Conservation (phyloP, 2,329 filamentous ascomycete species). For the Stromatinia cepivora region DNA sequence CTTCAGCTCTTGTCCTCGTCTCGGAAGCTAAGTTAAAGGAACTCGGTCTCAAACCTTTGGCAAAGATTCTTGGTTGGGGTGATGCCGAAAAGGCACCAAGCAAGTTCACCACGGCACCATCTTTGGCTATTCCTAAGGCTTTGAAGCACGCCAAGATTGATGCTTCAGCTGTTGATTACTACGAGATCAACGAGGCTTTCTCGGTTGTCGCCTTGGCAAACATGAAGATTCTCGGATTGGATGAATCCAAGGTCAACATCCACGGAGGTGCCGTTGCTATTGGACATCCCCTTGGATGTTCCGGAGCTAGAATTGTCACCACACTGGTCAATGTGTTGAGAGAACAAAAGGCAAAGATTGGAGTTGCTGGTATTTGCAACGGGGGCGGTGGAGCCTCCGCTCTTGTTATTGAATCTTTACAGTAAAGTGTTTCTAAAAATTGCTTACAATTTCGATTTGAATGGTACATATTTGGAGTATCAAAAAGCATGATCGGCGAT, state of each 20-base stretch:
- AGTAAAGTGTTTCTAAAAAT: conserved; percentile 31
- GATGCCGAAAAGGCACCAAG: conserved; percentile 88
- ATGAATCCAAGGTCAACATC: conserved; percentile 86
- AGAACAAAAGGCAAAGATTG: conserved; percentile 91
- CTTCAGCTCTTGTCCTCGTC: conserved; percentile 86
- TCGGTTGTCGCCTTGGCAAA: conserved; percentile 95
- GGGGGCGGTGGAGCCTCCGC: conserved; percentile 94
- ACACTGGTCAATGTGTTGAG: conserved; percentile 86
- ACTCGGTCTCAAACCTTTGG: conserved; percentile 85
- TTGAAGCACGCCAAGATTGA: conserved; percentile 88
- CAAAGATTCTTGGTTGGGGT: conserved; percentile 96
- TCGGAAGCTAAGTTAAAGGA: conserved; percentile 93
- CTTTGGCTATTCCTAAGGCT: conserved; percentile 94
- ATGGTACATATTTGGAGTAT: conserved; percentile 14
- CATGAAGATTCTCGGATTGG: conserved; percentile 82
- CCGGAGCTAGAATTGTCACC: conserved; percentile 88
- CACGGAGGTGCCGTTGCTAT: conserved; percentile 95
- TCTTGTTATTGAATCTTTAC: conserved; percentile 73
- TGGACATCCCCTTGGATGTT: conserved; percentile 91
- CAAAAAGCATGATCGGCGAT: conserved; percentile 14
- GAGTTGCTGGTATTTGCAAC: conserved; percentile 94
- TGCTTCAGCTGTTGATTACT: conserved; percentile 79
- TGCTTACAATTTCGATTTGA: conserved; percentile 3
- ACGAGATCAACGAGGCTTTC: conserved; percentile 99
- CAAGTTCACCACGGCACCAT: conserved; percentile 93